phyloP scores from a whole-genome alignment of 257 asterid species.

The Galeopsis tetrahit region DNA sequence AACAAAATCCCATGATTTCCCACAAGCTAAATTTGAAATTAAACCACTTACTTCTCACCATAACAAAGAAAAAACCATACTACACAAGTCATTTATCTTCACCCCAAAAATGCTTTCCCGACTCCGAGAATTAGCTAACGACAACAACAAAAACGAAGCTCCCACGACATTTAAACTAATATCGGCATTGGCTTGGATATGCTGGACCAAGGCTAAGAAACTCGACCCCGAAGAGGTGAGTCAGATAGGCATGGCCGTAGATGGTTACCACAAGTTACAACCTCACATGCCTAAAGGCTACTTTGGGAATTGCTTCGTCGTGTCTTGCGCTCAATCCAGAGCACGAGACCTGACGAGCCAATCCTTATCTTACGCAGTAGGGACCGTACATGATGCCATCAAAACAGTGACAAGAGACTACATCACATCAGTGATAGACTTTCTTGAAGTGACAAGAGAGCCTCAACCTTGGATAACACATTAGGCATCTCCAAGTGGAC shows the following conservation, averaged over 20 bases:
- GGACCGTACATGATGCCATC: background rate
- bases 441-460: background rate
- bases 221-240: background rate
- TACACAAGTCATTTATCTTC: background rate
- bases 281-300: background rate
- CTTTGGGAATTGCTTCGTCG: conserved; percentile 4
- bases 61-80: too few species aligned
- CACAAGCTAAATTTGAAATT: background rate
- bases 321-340: background rate
- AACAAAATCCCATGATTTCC: background rate
- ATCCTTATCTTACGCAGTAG: background rate
- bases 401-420: background rate
- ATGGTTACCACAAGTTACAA: background rate
- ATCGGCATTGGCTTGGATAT: conserved; percentile 1
- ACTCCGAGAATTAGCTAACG: background rate
- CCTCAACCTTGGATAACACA: background rate
- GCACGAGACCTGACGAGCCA: background rate
- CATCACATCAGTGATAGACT: background rate
- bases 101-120: background rate
- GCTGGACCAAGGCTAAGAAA: conserved; percentile 7
- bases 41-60: background rate
- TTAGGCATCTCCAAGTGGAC: background rate
- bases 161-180: conserved; percentile 9
- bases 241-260: background rate
- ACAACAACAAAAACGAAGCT: background rate